Percentiles rank a stretch among this genome's conserved stretches.
phyloP scores from a whole-genome alignment of 192 early-diverging fungal genomes.

The Glomus cerebriforme region DNA sequence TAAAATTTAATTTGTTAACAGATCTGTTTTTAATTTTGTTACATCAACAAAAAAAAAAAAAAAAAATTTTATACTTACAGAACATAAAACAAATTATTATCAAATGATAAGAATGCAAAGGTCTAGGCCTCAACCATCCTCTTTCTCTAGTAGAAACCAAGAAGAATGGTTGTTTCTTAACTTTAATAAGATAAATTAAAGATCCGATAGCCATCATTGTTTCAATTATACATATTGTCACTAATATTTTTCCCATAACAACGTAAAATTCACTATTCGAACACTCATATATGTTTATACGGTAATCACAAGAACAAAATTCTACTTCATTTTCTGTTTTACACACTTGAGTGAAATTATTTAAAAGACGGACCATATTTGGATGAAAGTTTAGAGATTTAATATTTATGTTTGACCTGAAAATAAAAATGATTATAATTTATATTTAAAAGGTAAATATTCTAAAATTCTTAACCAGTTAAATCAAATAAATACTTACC shows the following conservation, averaged over 20 bases:
- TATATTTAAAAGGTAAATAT: no score
- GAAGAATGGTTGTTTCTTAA: not conserved
- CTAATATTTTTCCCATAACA: not conserved
- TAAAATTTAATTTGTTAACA: not conserved
- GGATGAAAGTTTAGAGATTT: no score
- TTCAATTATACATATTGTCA: not conserved
- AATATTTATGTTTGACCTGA: no score
- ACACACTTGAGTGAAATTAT: no score
- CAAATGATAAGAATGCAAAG: not conserved
- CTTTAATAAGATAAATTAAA: not conserved
- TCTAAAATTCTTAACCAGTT: no score
- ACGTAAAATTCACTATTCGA: not conserved
- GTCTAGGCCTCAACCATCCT: not conserved
- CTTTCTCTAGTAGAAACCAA: not conserved
- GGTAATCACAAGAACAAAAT: no score
- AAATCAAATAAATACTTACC: no score
- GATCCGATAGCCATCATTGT: not conserved
- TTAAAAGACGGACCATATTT: no score
- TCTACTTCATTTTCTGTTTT: no score
- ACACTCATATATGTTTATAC: no score
- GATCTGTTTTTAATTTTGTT: not conserved
- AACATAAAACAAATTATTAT: not conserved
- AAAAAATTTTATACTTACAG: not conserved
- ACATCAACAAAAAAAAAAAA: no score
- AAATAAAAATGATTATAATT: no score